These are phyloP conservation scores for Acacia confusa DNA, from an alignment of 306 rosid species.

Conservation along the genomic window DNA sequence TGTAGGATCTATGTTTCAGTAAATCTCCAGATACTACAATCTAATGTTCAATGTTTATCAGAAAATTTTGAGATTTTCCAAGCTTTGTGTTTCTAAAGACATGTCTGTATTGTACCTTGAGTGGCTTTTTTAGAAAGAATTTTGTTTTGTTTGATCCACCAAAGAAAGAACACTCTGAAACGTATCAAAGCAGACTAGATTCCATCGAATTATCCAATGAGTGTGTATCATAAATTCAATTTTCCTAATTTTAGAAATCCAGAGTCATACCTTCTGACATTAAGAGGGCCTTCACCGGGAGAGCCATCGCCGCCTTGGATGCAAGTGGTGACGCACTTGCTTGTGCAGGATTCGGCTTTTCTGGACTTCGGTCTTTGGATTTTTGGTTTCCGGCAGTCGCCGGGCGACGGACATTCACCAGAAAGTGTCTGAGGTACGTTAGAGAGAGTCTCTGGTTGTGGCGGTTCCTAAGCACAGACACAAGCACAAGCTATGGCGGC, in stretches of 20 bases:
- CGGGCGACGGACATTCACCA: conserved; percentile 55
- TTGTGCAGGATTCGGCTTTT: conserved; percentile 86
- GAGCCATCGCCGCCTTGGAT: conserved; percentile 91
- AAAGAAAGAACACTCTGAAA: not conserved
- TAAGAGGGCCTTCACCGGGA: conserved; percentile 95
- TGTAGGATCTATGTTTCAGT: not conserved
- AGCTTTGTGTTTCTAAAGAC: not conserved
- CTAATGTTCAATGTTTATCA: not conserved
- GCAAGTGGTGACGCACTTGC: conserved; percentile 86
- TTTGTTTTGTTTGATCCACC: not conserved
- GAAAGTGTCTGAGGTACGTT: conserved; percentile 91
- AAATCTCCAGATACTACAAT: not conserved
- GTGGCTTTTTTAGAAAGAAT: not conserved
- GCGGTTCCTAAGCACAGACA: conserved; percentile 23
- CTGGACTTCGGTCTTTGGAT: conserved; percentile 88
- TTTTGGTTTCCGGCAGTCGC: conserved; percentile 61
- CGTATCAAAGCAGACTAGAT: not conserved
- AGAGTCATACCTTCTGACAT: conserved; percentile 57
- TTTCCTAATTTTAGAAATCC: not conserved
- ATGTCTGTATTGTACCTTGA: not conserved
- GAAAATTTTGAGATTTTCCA: not conserved
- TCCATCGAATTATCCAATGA: not conserved
- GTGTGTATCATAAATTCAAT: not conserved
- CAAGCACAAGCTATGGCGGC: conserved; percentile 26
- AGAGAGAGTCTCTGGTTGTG: conserved; percentile 54